Base-by-base conservation (phyloP, 306 rosid genomes). In the Cucumis cinereus region DNA sequence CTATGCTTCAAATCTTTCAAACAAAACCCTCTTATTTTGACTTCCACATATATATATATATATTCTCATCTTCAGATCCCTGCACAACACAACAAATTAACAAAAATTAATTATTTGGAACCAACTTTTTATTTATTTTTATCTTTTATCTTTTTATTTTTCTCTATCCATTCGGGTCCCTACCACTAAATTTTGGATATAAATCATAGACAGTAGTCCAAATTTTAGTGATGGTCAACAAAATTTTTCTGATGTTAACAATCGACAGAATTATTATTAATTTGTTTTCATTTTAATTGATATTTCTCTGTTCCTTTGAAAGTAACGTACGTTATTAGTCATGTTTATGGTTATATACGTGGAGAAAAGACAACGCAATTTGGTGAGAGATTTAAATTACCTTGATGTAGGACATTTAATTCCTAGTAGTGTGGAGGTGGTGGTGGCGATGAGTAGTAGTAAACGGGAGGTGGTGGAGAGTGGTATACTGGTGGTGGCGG, bases 351-450 rank as follows among this genome's bases (percentile, higher is more conserved):
- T 26, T 73, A 35, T 22, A 1, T 45, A 35, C 8, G 66, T 35
- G 62, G 22, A 55, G 23, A 71, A 71, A 53, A 71, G 75, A 23
- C 58, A 15, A 45, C 52, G 52, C 22, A 4, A 23, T 69, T 36
- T 58, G 35, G 33, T 41, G 8, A 10, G 2, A n/a, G 7, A 75
- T n/a, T 36, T 75, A 36, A 35, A 55, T 28, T 74, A 74, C 77
- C 77, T 74, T 75, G 36, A 43, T 4, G 4, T 43, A 9, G 19
- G 19, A 47, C 7, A 20, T 24, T 60, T 60, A 50, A 24, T 50
- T 47, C 47, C 38, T 53, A 77, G 50, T 77, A 28, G 35, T 63
- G 49, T 14, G 80, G 80, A 30, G 80, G 80, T 6, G 80, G 80
- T 19, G 78, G 54, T 14, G 77, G 77, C 6, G 77, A 55, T 52